Percentiles rank a stretch among this genome's conserved stretches.
These are phyloP conservation scores for Colletotrichum sp. DNA, from an alignment of 2,329 filamentous ascomycete genomes.

Conservation along the genomic window DNA sequence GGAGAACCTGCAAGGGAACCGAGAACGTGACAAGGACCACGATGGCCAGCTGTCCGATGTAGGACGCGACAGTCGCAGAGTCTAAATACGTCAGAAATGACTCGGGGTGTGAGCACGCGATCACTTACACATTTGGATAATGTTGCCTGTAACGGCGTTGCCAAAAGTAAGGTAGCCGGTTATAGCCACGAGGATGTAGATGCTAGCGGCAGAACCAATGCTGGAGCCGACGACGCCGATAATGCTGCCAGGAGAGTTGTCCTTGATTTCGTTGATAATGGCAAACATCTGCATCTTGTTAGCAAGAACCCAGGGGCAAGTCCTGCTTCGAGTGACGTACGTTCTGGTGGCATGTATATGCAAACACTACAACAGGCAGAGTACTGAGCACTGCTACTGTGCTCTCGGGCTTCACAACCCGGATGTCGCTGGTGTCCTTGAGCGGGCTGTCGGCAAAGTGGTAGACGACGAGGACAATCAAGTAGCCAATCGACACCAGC, in stretches of 20 bases:
- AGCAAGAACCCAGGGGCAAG: constrained; percentile 23
- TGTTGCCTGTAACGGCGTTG: constrained; percentile 87
- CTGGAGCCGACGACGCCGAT: constrained; percentile 81
- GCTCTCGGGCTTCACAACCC: constrained; percentile 79
- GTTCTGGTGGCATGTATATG: constrained; percentile 99
- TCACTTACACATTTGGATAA: constrained; percentile 84
- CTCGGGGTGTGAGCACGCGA: neutral
- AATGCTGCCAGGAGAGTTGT: constrained; percentile 79
- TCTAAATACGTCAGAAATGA: constrained; percentile 45
- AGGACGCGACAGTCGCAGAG: constrained; percentile 78
- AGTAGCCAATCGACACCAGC: constrained; percentile 89
- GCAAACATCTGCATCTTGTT: constrained; percentile 83
- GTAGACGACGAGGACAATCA: constrained; percentile 91
- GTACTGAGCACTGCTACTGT: constrained; percentile 80
- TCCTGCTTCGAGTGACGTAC: constrained; percentile 50
- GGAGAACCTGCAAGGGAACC: constrained; percentile 93
- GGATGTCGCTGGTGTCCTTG: constrained; percentile 74
- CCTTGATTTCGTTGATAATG: constrained; percentile 90
- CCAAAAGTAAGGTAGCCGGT: constrained; percentile 97
- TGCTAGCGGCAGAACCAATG: constrained; percentile 84
- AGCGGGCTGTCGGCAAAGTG: constrained; percentile 86
- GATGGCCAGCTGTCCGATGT: constrained; percentile 93
- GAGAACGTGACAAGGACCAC: constrained; percentile 96
- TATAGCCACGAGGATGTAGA: constrained; percentile 91
- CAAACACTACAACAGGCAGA: constrained; percentile 95